A percentile compares a stretch with the other conserved stretches of the same genome.
phyloP scores from a whole-genome alignment of 257 asterid genomes.

The Petunia secreta region DNA sequence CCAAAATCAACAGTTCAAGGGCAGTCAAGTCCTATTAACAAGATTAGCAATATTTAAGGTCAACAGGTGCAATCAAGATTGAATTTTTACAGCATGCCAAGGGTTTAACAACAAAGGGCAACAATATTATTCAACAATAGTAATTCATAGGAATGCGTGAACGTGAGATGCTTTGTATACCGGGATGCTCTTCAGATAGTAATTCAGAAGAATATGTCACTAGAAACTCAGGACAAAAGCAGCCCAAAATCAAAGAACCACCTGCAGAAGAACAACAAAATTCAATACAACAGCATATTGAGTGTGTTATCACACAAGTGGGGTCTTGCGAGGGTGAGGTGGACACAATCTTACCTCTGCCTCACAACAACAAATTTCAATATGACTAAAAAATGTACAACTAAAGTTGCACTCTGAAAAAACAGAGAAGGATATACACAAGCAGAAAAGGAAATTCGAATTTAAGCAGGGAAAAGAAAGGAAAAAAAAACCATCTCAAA shows the following conservation, averaged over 20 bases:
- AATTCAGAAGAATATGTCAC: neutral
- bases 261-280: neutral
- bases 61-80: neutral
- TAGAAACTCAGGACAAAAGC: neutral
- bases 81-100: constrained; percentile 2
- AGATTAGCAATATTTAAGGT: neutral
- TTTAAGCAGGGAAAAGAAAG: neutral
- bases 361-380: neutral
- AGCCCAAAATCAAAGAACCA: neutral
- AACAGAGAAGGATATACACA: no score
- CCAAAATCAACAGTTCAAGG: constrained; percentile 7
- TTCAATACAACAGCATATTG: neutral
- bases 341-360: no score
- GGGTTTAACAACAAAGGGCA: constrained; percentile 2
- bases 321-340: no score
- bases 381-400: neutral
- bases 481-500: neutral
- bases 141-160: no score
- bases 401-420: neutral
- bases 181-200: neutral
- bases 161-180: no score
- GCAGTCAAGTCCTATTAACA: neutral
- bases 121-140: neutral
- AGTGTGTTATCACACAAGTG: no score
- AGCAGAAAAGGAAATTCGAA: neutral